Conservation (phyloP, 352 stramenopile species). For the Globisporangium spiculum region DNA sequence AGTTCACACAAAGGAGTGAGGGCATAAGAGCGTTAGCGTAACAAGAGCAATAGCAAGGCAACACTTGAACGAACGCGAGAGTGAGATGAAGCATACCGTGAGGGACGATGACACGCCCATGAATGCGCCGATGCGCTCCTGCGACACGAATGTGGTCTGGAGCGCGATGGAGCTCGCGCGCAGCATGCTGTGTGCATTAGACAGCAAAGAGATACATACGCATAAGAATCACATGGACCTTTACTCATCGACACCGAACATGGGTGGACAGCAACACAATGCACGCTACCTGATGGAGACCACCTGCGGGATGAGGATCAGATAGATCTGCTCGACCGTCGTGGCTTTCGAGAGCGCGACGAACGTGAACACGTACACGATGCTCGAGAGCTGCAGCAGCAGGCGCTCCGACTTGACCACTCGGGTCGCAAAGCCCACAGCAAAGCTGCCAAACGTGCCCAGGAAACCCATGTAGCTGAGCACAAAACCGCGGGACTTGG, state of each 20-base stretch:
- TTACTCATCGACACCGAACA: background rate
- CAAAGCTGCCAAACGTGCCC: constrained; percentile 58
- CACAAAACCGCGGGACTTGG: constrained; percentile 59
- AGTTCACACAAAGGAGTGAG: background rate
- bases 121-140: constrained; percentile 69
- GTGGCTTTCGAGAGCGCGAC: constrained; percentile 54
- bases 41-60: background rate
- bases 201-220: background rate
- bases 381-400: constrained; percentile 55
- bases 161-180: constrained; percentile 76
- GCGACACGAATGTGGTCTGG: constrained; percentile 67
- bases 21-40: background rate
- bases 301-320: constrained; percentile 63
- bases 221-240: background rate
- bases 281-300: constrained; percentile 55
- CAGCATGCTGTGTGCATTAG: constrained; percentile 54
- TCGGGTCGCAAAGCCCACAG: constrained; percentile 51
- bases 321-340: constrained; percentile 48
- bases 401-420: constrained; percentile 51
- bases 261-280: background rate
- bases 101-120: constrained; percentile 80
- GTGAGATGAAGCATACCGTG: constrained; percentile 37
- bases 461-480: constrained; percentile 83
- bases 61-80: background rate
- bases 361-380: constrained; percentile 74